Evolutionary conservation across 2,329 filamentous ascomycete species (phyloP).

Genomic region (Microsporum canis): DNA sequence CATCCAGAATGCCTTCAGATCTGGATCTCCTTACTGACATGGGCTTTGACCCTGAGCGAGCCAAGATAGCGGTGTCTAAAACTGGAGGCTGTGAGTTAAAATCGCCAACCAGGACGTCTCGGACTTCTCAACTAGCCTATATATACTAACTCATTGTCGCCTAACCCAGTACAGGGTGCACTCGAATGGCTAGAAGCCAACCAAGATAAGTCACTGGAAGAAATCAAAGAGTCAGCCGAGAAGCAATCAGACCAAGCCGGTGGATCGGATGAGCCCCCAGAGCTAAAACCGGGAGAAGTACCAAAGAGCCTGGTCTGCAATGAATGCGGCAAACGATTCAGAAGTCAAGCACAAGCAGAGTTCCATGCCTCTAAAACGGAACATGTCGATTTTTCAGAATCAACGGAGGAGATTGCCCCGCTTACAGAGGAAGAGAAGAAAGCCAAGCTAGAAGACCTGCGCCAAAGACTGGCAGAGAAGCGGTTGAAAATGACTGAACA

Average conservation of each 20-base stretch:
- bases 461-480: slow-evolving; percentile 14
- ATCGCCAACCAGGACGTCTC: not conserved
- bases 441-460: slow-evolving; percentile 45
- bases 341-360: slow-evolving; percentile 67
- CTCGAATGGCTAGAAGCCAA: slow-evolving; percentile 92
- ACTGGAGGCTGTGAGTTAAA: slow-evolving; percentile 60
- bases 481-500: slow-evolving; percentile 11
- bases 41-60: slow-evolving; percentile 72
- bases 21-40: slow-evolving; percentile 52
- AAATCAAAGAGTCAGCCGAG: slow-evolving; percentile 21
- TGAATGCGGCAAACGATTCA: slow-evolving; percentile 86
- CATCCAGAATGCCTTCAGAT: slow-evolving; percentile 38
- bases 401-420: slow-evolving; percentile 80
- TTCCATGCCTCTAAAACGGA: slow-evolving; percentile 88
- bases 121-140: not conserved
- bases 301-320: slow-evolving; percentile 83
- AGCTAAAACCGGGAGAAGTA: slow-evolving; percentile 57
- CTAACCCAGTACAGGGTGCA: slow-evolving; percentile 62
- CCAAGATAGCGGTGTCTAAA: slow-evolving; percentile 74
- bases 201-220: slow-evolving; percentile 61
- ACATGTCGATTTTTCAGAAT: slow-evolving; percentile 85
- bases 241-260: slow-evolving; percentile 31
- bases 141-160: not conserved
- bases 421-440: slow-evolving; percentile 87
- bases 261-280: slow-evolving; percentile 47